Conservation (phyloP, 2,329 filamentous ascomycete species). For the Microdochium nivale region DNA sequence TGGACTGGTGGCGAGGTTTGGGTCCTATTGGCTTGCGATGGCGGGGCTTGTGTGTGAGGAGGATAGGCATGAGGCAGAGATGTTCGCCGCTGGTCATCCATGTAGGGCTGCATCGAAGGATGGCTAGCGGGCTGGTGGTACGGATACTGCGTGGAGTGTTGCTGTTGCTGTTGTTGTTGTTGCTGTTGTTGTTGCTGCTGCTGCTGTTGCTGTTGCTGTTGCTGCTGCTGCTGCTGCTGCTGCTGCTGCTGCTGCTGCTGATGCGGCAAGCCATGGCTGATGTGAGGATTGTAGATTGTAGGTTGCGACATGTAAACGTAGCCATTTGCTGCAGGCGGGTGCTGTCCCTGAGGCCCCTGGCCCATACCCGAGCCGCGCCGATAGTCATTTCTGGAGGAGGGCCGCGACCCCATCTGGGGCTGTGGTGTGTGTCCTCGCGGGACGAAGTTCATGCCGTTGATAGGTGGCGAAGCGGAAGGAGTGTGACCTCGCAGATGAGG, state of each 20-base stretch:
- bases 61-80: constrained; percentile 61
- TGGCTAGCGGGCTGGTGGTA: constrained; percentile 28
- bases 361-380: constrained; percentile 69
- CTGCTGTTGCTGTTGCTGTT: constrained; percentile 20
- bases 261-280: constrained; percentile 28
- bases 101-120: constrained; percentile 56
- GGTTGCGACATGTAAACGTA: constrained; percentile 83
- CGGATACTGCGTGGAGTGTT: constrained; percentile 18
- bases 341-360: constrained; percentile 52
- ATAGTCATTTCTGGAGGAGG: constrained; percentile 71
- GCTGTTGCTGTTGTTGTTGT: constrained; percentile 20
- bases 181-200: constrained; percentile 16
- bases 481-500: constrained; percentile 75
- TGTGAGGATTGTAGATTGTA: constrained; percentile 71
- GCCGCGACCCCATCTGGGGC: constrained; percentile 65
- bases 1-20: constrained; percentile 52
- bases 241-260: constrained; percentile 24
- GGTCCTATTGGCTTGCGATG: constrained; percentile 38
- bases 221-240: too few species aligned
- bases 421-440: constrained; percentile 76
- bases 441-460: constrained; percentile 67
- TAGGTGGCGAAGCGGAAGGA: constrained; percentile 81
- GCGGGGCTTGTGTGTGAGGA: constrained; percentile 48
- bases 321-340: constrained; percentile 56
- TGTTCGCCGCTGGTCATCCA: constrained; percentile 67